Evolutionary conservation across 208 protist genomes (phyloP).

Genomic region (Endotrypanum monterogeii): DNA sequence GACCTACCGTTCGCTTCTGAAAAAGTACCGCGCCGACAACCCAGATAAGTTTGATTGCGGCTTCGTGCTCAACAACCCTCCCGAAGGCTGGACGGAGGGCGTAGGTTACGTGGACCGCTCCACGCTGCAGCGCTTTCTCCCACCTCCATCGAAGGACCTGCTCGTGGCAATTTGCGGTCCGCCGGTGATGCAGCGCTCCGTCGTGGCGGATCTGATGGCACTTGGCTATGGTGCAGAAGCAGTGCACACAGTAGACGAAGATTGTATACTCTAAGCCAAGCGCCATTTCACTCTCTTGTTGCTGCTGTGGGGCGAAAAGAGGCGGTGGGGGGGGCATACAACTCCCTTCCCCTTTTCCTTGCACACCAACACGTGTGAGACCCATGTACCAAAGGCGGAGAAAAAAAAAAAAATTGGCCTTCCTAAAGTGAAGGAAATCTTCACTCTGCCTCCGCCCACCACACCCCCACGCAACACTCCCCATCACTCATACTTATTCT

Average conservation of each 20-base stretch:
- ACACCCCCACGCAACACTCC: neutral
- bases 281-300: neutral
- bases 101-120: slow-evolving; percentile 63
- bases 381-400: neutral
- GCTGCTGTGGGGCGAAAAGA: neutral
- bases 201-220: slow-evolving; percentile 45
- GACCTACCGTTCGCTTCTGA: slow-evolving; percentile 55
- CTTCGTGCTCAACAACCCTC: slow-evolving; percentile 73
- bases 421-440: no score
- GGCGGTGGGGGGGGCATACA: neutral
- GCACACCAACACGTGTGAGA: slow-evolving; percentile 2
- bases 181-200: slow-evolving; percentile 72
- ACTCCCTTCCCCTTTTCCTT: neutral
- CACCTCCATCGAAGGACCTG: slow-evolving; percentile 58
- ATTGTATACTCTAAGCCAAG: slow-evolving; percentile 31
- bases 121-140: slow-evolving; percentile 41
- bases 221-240: slow-evolving; percentile 60
- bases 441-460: neutral
- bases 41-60: slow-evolving; percentile 55
- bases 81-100: slow-evolving; percentile 61
- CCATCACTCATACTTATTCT: neutral
- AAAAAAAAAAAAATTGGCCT: no score
- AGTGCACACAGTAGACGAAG: slow-evolving; percentile 73
- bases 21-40: slow-evolving; percentile 44
- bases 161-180: slow-evolving; percentile 84